Conservation (phyloP, 768 basidiomycete species). For the Pulveroboletus ravenelii region DNA sequence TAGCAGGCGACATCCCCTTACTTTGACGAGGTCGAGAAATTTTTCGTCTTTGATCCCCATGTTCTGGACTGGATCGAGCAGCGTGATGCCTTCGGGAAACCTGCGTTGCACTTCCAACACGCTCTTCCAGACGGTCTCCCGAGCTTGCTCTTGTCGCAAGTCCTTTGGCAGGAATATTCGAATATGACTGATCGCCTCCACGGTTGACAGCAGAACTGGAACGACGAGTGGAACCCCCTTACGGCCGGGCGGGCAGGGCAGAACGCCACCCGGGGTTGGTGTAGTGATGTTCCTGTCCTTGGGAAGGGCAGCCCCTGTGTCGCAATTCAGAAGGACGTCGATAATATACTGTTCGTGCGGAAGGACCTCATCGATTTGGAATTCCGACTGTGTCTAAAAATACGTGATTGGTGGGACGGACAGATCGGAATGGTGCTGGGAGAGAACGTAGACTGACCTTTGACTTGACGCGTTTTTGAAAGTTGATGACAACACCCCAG, state of each 20-base stretch:
- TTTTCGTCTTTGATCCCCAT: conserved; percentile 96
- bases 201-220: conserved; percentile 80
- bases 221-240: conserved; percentile 84
- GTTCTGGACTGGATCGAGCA: conserved; percentile 89
- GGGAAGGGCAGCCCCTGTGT: conserved; percentile 52
- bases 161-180: conserved; percentile 90
- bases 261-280: conserved; percentile 63
- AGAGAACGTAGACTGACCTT: conserved; percentile 46
- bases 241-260: conserved; percentile 66
- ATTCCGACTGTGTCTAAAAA: conserved; percentile 58
- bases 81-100: conserved; percentile 80
- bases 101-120: conserved; percentile 87
- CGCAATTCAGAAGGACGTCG: conserved; percentile 85
- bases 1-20: conserved; percentile 25
- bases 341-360: conserved; percentile 91
- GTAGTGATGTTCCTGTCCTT: conserved; percentile 54
- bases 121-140: conserved; percentile 87
- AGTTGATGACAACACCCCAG: conserved; percentile 94
- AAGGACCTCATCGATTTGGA: conserved; percentile 61
- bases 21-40: conserved; percentile 83
- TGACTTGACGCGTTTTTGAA: conserved; percentile 77
- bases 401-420: neutral
- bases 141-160: conserved; percentile 63
- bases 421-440: no score
- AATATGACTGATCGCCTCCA: conserved; percentile 82